Evolutionary conservation across 2,329 filamentous ascomycete genomes (phyloP), one percentile per base, ranked within the genome.

Genomic region (Pyrenophora teres): DNA sequence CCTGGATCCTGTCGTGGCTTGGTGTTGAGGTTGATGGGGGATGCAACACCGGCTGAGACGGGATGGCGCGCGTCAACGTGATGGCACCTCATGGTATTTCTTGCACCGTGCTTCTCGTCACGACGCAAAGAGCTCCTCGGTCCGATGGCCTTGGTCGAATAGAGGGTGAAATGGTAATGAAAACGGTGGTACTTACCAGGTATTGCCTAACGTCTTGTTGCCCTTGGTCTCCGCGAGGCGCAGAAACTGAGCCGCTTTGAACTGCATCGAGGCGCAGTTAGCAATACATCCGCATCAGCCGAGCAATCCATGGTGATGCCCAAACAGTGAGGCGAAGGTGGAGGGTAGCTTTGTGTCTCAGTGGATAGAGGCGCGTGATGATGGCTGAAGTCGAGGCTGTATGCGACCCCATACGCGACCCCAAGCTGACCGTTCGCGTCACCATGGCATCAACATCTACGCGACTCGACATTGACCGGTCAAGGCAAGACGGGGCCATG

Each of bases 201-300:
- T 89, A 78, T 97, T 97, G 57, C 94, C 94, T 59, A 97, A 80
- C 48, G 86, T 92, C 80, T 96, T 97, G 76, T 87, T 89, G 43
- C 93, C 93, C 70, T 87, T 89, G 68, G 90, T 82, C 77, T 97
- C 94, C 32, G 94, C 92, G 68, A 93, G 82, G 68, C 93, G 90
- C 74, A 96, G 91, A 77, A 97, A 97, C 75, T 89, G 90, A 63
- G 94, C 92, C 66, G 94, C 80, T 76, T 80, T 83, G 77, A 85
- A 90, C 89, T 92, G 74, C 64, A 77, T 30, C 27, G 79, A 78
- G 73, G 76, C 64, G 50, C 53, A 59, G 57, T 62, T 58, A 58
- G 59, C 59, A 30, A 54, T 50, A 43, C 41, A 48, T 45, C 58
- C 50, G 54, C 53, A 62, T 63, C 67, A 68, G 61, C 64, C 62